These are phyloP conservation scores for Quillaja saponaria DNA, from an alignment of 306 rosid genomes.

Conservation along the genomic window DNA sequence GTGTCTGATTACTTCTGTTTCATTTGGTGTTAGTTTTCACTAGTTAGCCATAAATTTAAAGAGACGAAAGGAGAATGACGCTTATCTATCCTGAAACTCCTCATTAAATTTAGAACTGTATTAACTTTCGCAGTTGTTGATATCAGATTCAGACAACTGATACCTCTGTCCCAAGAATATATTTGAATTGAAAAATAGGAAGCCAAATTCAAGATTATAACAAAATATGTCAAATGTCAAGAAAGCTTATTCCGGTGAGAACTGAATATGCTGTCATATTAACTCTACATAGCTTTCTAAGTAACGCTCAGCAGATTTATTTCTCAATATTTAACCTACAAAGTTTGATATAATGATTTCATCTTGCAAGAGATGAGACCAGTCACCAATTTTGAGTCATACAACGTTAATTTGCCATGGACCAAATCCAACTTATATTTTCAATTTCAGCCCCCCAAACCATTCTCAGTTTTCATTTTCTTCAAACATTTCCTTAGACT, in stretches of 20 bases:
- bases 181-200: no score
- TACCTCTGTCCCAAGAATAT: no score
- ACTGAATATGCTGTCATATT: not conserved
- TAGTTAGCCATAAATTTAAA: no score
- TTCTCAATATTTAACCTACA: not conserved
- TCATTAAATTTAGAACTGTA: no score
- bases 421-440: not conserved
- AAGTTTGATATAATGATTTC: not conserved
- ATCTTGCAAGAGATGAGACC: not conserved
- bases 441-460: not conserved
- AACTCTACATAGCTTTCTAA: no score
- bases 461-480: slow-evolving; percentile 10
- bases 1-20: not conserved
- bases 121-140: no score
- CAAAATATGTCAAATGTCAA: not conserved
- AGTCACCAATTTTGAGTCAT: not conserved
- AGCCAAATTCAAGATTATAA: no score
- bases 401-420: not conserved
- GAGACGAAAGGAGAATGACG: no score
- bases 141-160: no score
- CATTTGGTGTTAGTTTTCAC: not conserved
- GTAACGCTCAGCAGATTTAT: no score
- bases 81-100: no score
- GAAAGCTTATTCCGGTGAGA: not conserved
- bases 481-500: not conserved